Conservation (phyloP, 768 basidiomycete genomes). For the Suillus ampliporus region DNA sequence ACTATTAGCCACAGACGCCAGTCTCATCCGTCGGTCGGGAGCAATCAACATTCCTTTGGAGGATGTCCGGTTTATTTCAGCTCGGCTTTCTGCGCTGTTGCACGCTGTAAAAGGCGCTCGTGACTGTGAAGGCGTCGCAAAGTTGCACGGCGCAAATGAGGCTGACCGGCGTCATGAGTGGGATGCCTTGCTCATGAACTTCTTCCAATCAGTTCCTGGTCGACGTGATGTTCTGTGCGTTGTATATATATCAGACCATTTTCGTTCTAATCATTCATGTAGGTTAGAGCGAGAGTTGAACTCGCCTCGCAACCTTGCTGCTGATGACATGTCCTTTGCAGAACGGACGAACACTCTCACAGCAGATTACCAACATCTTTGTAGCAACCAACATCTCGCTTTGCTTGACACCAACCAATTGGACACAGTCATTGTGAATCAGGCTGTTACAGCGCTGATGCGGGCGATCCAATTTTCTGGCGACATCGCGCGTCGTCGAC, state of each 20-base stretch:
- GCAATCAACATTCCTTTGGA: no score
- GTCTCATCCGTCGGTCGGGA: no score
- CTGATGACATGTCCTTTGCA: background rate
- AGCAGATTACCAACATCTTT: background rate
- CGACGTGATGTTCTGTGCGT: background rate
- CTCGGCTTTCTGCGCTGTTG: background rate
- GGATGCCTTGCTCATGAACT: background rate
- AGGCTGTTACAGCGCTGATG: background rate
- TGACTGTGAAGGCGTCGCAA: background rate
- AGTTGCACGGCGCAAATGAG: background rate
- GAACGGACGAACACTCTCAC: background rate
- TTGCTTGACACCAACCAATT: no score
- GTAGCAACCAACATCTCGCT: no score
- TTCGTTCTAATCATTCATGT: no score
- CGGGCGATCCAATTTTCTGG: background rate
- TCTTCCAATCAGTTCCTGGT: background rate
- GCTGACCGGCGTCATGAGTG: background rate
- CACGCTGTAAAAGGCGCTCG: background rate
- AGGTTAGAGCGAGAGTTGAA: background rate
- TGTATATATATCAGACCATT: background rate
- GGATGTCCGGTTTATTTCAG: background rate
- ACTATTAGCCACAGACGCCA: background rate
- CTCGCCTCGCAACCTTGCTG: background rate
- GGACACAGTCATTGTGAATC: background rate
- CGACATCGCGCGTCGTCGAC: no score